These are phyloP conservation scores for Triangularia setosa DNA, from an alignment of 2,329 filamentous ascomycete genomes.

Conservation along the genomic window DNA sequence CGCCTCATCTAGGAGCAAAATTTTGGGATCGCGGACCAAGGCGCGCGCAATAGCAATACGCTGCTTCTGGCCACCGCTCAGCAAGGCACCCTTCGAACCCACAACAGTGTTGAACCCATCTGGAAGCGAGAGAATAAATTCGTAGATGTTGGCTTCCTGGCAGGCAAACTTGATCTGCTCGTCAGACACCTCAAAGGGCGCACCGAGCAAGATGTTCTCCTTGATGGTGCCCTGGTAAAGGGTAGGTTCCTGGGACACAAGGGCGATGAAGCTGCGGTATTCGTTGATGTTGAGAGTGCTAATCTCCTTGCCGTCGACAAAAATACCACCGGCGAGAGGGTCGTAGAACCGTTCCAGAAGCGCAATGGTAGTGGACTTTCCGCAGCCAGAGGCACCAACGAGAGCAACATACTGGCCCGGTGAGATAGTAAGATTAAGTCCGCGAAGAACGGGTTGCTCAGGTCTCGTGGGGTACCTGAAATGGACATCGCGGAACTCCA, in stretches of 20 bases:
- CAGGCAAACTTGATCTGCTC: constrained; percentile 73
- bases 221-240: constrained; percentile 88
- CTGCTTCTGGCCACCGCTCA: constrained; percentile 92
- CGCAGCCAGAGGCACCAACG: constrained; percentile 90
- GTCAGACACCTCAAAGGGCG: constrained; percentile 64
- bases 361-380: constrained; percentile 90
- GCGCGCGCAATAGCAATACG: constrained; percentile 90
- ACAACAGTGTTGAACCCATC: constrained; percentile 84
- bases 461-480: constrained; percentile 91
- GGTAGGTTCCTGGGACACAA: constrained; percentile 92
- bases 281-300: constrained; percentile 76
- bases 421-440: constrained; percentile 68
- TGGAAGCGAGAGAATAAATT: constrained; percentile 81
- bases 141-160: constrained; percentile 87
- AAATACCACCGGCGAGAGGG: constrained; percentile 73
- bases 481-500: constrained; percentile 90
- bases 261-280: constrained; percentile 77
- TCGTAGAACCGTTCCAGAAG: constrained; percentile 95
- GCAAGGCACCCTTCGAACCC: constrained; percentile 78
- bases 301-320: constrained; percentile 80
- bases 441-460: constrained; percentile 86
- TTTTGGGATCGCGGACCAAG: constrained; percentile 82
- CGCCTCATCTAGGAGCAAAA: constrained; percentile 79
- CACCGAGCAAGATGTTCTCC: constrained; percentile 85
- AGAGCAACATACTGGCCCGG: constrained; percentile 83